Evolutionary conservation across 192 early-diverging fungal genomes (phyloP), one percentile per base, ranked within the genome.

Genomic region (Neocallimastix lanati): DNA sequence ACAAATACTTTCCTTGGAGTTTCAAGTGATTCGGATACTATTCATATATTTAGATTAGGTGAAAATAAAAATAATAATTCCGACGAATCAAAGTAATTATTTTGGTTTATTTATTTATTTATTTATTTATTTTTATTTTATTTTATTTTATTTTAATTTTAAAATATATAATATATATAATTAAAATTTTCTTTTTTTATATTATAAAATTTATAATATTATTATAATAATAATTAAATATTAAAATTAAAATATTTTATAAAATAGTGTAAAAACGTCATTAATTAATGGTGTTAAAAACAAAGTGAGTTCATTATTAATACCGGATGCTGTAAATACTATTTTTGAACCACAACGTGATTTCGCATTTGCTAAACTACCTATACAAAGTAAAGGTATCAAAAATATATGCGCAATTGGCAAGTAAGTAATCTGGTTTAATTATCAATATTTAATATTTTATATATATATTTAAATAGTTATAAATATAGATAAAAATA

Each of bases 281-380:
- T 82, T 85, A 82, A 89, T 84, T 81, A 89, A 88, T 79, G 91
- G 89, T 80, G 77, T 94, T 76, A 92, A 94, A 21, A 93, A 92
- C 28, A 92, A 90, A 78, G 92, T 96, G 15, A 92, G 92, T 29
- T 93, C 93, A 79, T 92, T 95, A 81, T 82, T 86, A 50, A 88
- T 98, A 76, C 97, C 97, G 12, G 92, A 94, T 80, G 86, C 87
- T 40, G 81, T 95, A 1, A 79, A 88, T 28, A 94, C 96, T 7
- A 95, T 98, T 78, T 97, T 93, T 92, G 96, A 98, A 84, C 96
- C 96, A 9, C 86, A 93, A 77, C 87, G 98, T 13, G 95, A 99
- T 83, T 99, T 97, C 87, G 96, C 95, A 13, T 94, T 92, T 79
- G 89, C 96, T 29, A 96, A 95, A 84, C 84, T 98, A 28, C 96